phyloP scores from a whole-genome alignment of 768 basidiomycete species.

The Tremella fuciformis region DNA sequence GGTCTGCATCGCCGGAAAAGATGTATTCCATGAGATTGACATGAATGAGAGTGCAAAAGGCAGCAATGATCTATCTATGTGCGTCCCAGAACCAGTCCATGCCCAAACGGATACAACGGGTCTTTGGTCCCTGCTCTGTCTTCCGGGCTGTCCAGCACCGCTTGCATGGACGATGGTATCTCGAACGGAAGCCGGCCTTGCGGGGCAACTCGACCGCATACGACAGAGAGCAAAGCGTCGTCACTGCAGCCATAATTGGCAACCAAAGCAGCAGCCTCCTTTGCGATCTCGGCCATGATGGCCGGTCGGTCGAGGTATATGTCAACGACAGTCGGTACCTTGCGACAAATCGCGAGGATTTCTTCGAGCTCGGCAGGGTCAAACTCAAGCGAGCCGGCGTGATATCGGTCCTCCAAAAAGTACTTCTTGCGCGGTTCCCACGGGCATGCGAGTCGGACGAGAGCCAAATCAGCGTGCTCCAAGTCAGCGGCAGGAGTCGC shows the following conservation, averaged over 20 bases:
- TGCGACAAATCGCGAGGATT: constrained; percentile 3
- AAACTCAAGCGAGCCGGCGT: constrained; percentile 12
- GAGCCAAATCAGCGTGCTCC: constrained; percentile 9
- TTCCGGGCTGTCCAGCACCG: constrained; percentile 8
- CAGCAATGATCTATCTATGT: too few species aligned
- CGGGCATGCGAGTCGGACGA: constrained; percentile 9
- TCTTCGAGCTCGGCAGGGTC: constrained; percentile 9
- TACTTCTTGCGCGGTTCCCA: constrained; percentile 9
- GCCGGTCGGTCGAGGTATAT: constrained; percentile 12
- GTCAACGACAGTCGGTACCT: constrained; percentile 9
- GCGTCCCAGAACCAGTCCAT: too few species aligned
- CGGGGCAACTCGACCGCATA: constrained; percentile 7
- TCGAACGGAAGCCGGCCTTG: constrained; percentile 12
- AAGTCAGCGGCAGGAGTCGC: neutral
- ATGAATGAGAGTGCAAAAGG: too few species aligned
- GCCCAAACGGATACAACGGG: too few species aligned
- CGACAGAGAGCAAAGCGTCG: constrained; percentile 7
- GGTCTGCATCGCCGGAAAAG: too few species aligned
- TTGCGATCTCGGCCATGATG: constrained; percentile 4
- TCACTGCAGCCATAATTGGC: constrained; percentile 10
- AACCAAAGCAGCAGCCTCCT: constrained; percentile 7
- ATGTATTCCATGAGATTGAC: too few species aligned
- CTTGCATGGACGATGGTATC: constrained; percentile 8
- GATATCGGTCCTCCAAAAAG: constrained; percentile 5
- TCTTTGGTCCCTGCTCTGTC: too few species aligned